Evolutionary conservation across 345 rosid genomes (phyloP).

Genomic region (Salix dunnii): DNA sequence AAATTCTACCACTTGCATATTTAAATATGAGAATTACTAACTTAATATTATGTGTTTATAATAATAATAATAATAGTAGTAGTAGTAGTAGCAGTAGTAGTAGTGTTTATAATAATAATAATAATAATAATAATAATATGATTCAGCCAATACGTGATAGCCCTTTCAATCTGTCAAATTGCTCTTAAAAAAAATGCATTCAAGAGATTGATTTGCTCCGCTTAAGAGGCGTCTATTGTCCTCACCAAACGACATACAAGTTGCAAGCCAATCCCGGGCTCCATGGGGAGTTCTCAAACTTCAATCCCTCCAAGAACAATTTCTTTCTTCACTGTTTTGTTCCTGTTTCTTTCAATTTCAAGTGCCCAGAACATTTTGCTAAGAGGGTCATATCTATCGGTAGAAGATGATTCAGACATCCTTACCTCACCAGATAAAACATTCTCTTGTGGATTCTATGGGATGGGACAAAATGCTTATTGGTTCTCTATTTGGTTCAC

Average conservation of each 20-base stretch:
- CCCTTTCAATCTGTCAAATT: too few species aligned
- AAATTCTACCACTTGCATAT: too few species aligned
- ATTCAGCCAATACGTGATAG: too few species aligned
- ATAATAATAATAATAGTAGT: too few species aligned
- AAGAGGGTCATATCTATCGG: slow-evolving; percentile 12
- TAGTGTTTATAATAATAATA: too few species aligned
- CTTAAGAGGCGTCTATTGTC: not conserved
- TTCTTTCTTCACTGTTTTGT: not conserved
- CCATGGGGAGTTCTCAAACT: not conserved
- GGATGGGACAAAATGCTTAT: slow-evolving; percentile 16
- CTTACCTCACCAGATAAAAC: slow-evolving; percentile 30
- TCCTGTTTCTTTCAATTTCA: slow-evolving; percentile 16
- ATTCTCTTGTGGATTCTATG: slow-evolving; percentile 44
- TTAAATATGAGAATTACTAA: too few species aligned
- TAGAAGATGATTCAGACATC: slow-evolving; percentile 15
- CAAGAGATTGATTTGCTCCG: too few species aligned
- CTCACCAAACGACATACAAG: not conserved
- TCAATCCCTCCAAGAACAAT: not conserved
- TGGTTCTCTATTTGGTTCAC: slow-evolving; percentile 30
- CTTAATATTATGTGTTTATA: too few species aligned
- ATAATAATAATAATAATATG: too few species aligned
- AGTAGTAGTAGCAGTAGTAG: too few species aligned
- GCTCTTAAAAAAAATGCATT: too few species aligned
- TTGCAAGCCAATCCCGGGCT: not conserved
- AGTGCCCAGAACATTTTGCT: slow-evolving; percentile 6